Conservation (phyloP, 306 rosid species). For the Urtica urens region DNA sequence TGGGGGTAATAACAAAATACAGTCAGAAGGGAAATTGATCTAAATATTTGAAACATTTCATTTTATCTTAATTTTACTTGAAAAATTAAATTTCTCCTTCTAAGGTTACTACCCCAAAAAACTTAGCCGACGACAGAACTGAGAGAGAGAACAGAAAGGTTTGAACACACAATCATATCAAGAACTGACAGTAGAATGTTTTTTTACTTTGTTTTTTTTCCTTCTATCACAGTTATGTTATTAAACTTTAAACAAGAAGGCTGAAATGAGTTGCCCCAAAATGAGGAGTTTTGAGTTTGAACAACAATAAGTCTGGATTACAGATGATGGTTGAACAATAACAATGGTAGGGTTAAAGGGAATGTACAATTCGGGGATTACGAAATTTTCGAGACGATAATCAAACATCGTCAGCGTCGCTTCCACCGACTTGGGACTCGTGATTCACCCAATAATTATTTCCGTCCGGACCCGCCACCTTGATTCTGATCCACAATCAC, state of each 20-base stretch:
- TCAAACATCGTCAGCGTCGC: conserved; percentile 77
- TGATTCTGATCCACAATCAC: conserved; percentile 41
- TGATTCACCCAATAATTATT: conserved; percentile 58
- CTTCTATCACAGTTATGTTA: conserved; percentile 16
- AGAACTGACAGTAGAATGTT: conserved; percentile 24
- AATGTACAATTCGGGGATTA: conserved; percentile 42
- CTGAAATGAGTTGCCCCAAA: conserved; percentile 20
- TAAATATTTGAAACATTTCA: too few species aligned
- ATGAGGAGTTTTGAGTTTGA: conserved; percentile 16
- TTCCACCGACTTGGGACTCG: conserved; percentile 58
- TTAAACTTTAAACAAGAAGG: conserved; percentile 14
- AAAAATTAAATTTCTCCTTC: too few species aligned
- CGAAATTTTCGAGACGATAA: too few species aligned
- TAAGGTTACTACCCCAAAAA: too few species aligned
- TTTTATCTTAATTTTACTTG: too few species aligned
- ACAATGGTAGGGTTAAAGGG: conserved; percentile 23
- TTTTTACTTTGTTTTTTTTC: too few species aligned
- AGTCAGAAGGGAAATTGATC: too few species aligned
- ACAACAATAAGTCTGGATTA: conserved; percentile 5
- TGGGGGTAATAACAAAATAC: too few species aligned
- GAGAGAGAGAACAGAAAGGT: too few species aligned
- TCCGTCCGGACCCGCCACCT: conserved; percentile 71
- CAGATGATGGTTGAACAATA: conserved; percentile 25
- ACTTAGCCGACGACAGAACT: too few species aligned
- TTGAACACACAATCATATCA: conserved; percentile 18